A percentile compares a stretch with the other conserved stretches of the same genome.
These are phyloP conservation scores for Asterophora parasitica DNA, from an alignment of 768 basidiomycete genomes.

Conservation along the genomic window DNA sequence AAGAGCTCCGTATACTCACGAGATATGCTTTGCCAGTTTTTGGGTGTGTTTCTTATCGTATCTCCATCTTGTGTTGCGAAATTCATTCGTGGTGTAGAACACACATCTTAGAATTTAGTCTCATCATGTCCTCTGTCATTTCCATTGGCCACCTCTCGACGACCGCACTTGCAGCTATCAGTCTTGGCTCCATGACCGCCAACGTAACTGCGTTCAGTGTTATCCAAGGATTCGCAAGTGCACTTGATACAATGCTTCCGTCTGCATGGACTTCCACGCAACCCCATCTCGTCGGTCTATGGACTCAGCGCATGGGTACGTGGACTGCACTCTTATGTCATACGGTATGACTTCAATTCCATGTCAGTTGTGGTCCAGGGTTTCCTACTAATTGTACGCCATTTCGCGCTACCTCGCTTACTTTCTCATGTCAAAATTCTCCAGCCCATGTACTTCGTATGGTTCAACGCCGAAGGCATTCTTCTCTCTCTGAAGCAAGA, in stretches of 20 bases:
- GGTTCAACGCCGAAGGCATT: slow-evolving; percentile 80
- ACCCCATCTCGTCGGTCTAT: slow-evolving; percentile 82
- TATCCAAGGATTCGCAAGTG: slow-evolving; percentile 75
- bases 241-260: slow-evolving; percentile 91
- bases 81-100: slow-evolving; percentile 39
- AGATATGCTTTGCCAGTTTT: slow-evolving; percentile 71
- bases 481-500: slow-evolving; percentile 76
- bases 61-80: neutral
- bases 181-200: slow-evolving; percentile 69
- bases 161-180: slow-evolving; percentile 80
- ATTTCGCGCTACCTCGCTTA: neutral
- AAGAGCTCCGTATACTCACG: slow-evolving; percentile 55
- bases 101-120: slow-evolving; percentile 79
- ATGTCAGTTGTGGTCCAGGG: slow-evolving; percentile 57
- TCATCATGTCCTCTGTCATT: slow-evolving; percentile 79
- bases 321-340: slow-evolving; percentile 9
- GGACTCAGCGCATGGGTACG: slow-evolving; percentile 86
- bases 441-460: slow-evolving; percentile 58
- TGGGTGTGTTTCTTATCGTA: slow-evolving; percentile 39
- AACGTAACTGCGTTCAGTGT: slow-evolving; percentile 75
- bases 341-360: slow-evolving; percentile 3
- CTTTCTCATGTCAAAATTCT: neutral
- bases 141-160: slow-evolving; percentile 91
- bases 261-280: slow-evolving; percentile 90
- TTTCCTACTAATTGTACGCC: slow-evolving; percentile 53